Base-by-base conservation (phyloP, 108 stramenopile species). In the Cylindrotheca fusiformis region DNA sequence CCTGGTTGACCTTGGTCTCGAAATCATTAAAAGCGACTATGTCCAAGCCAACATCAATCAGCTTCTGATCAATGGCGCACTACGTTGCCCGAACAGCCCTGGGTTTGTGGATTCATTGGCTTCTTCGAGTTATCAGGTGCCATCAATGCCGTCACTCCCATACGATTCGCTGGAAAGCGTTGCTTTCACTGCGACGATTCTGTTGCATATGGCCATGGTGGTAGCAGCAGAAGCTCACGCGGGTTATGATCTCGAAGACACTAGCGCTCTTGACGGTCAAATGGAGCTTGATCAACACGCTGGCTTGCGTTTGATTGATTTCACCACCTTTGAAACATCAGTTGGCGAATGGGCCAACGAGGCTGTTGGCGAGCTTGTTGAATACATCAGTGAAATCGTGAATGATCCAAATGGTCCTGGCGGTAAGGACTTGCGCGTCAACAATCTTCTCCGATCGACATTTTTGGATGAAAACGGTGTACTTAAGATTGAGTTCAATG, bases 51-150 rank as follows among this genome's bases (percentile, higher is more conserved):
- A 55, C 17, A 58, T 88, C 23, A 77, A 85, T 44, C 65, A 53
- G 24, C 31, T 58, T 20, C 46, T 88, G 25, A 65, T 63, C 22
- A 74, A 85, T 19, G 73, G 79, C 19, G 65, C 67, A 25, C 45
- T 69, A 14, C 55, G 66, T 30, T 88, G 87, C 49, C 84, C 87
- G 0, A 78, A 83, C 55, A 80, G 73, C 33, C 63, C 79, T 12
- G 22, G 48, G 3, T 85, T 48, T 45, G 46, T 73, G 33, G 55
- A 67, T 48, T 1, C 55, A 25, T 32, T 23, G 27, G 69, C 56
- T 2, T 22, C 36, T 19, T 58, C 52, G 6, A 24, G 32, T 41
- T 63, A 61, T 36, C 32, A 52, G 5, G 19, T 48, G 22, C 58
- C 58, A 17, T 21, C 28, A 3, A 33, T 68, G 10, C 62, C 58